Conservation (phyloP, 1,139 yeast genomes). For the Hyphopichia pseudoburtonii region DNA sequence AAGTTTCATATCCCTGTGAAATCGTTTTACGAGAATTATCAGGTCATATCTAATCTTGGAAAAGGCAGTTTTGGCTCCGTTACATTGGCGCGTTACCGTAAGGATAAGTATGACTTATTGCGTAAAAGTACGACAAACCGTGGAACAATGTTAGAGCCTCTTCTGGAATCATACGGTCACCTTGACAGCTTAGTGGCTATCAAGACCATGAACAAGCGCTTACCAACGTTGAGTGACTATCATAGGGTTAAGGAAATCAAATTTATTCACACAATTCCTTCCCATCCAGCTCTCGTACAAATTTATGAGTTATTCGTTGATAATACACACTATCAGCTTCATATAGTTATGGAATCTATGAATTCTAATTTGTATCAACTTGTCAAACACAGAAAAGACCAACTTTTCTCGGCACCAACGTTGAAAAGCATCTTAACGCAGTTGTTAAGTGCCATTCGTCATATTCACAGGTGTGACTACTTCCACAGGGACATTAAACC, state of each 20-base stretch:
- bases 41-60: constrained; percentile 56
- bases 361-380: constrained; percentile 76
- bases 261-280: constrained; percentile 68
- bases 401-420: constrained; percentile 56
- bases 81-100: constrained; percentile 51
- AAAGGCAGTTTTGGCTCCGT: constrained; percentile 81
- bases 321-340: constrained; percentile 53
- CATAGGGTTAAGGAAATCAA: constrained; percentile 68
- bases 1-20: constrained; percentile 32
- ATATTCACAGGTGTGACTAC: constrained; percentile 72
- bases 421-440: constrained; percentile 69
- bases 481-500: constrained; percentile 88
- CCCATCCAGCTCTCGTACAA: constrained; percentile 71
- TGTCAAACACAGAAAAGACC: constrained; percentile 55
- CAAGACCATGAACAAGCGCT: constrained; percentile 67
- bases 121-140: constrained; percentile 13
- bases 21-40: constrained; percentile 46
- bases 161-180: constrained; percentile 24
- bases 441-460: constrained; percentile 71
- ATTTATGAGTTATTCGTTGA: constrained; percentile 81
- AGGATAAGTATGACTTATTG: constrained; percentile 12
- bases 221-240: constrained; percentile 55
- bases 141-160: constrained; percentile 54
- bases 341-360: constrained; percentile 88
- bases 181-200: constrained; percentile 67